These are phyloP conservation scores for Melampsora americana DNA, from an alignment of 1,284 basidiomycete genomes.

Conservation along the genomic window DNA sequence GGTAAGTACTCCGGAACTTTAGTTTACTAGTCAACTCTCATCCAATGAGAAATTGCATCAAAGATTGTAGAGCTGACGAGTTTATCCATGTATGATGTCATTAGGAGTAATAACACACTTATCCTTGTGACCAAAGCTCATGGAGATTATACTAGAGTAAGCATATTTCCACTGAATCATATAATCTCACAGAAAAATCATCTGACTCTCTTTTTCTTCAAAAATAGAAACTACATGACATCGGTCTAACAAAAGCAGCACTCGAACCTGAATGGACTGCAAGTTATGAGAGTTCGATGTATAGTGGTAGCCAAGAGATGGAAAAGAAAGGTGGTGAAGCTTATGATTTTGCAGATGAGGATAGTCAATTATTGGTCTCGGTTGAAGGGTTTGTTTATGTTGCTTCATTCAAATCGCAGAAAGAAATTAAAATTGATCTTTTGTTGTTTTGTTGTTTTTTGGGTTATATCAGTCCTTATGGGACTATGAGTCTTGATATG, in stretches of 20 bases:
- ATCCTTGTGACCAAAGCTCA: constrained; percentile 29
- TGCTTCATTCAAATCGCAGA: neutral
- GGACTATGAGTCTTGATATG: constrained; percentile 20
- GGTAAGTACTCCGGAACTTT: neutral
- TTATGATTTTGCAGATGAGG: constrained; percentile 7
- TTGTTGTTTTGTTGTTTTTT: neutral
- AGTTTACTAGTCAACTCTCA: no score
- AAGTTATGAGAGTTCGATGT: no score
- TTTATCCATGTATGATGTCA: neutral
- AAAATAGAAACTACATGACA: constrained; percentile 26
- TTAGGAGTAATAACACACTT: constrained; percentile 25
- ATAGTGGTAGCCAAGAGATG: neutral
- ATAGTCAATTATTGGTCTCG: constrained; percentile 27
- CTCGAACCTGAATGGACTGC: neutral
- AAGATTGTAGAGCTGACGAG: neutral
- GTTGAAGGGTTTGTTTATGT: constrained; percentile 25
- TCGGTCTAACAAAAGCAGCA: constrained; percentile 40
- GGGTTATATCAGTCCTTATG: constrained; percentile 27
- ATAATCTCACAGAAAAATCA: neutral
- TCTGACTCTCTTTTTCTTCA: neutral
- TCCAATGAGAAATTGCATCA: no score
- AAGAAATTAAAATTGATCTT: neutral
- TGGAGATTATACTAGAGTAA: constrained; percentile 41
- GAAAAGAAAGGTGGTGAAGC: neutral
- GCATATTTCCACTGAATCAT: neutral